Percentiles rank a stretch among this genome's conserved stretches.
Evolutionary conservation across 78 protist species (phyloP).

Genomic region (Dictyostelium citrinum): DNA sequence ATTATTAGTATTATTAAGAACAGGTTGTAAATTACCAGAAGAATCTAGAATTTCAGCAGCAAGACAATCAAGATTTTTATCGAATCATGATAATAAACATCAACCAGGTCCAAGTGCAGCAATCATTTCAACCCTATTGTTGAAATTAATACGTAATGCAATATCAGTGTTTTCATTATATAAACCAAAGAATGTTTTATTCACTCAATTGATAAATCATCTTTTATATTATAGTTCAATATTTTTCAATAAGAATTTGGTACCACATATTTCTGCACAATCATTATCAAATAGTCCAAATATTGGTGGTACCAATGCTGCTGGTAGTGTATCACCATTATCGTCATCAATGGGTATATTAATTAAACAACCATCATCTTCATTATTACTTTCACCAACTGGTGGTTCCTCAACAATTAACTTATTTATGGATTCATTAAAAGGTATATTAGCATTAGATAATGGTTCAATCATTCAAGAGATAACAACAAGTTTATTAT

Average conservation of each 20-base stretch:
- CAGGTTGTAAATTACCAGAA: slow-evolving; percentile 61
- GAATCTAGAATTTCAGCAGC: slow-evolving; percentile 68
- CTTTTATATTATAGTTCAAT: slow-evolving; percentile 32
- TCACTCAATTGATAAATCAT: slow-evolving; percentile 36
- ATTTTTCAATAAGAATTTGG: slow-evolving; percentile 27
- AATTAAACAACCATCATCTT: background rate
- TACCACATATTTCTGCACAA: slow-evolving; percentile 12
- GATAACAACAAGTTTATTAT: background rate
- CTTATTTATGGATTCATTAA: background rate
- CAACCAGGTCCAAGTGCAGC: slow-evolving; percentile 54
- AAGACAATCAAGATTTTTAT: slow-evolving; percentile 47
- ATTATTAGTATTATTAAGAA: slow-evolving; percentile 20
- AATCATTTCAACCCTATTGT: slow-evolving; percentile 7
- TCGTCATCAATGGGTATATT: background rate
- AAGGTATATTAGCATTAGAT: background rate
- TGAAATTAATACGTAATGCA: slow-evolving; percentile 43
- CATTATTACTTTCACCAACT: background rate
- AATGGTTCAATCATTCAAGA: background rate
- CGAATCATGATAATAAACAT: slow-evolving; percentile 56
- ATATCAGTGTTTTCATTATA: background rate
- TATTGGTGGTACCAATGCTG: background rate
- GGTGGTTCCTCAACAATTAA: background rate
- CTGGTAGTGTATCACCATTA: background rate
- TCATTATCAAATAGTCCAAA: slow-evolving; percentile 15
- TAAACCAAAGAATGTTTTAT: slow-evolving; percentile 25